A percentile compares a stretch with the other conserved stretches of the same genome.
These are phyloP conservation scores for Gossypium turneri DNA, from an alignment of 345 rosid species.

Conservation along the genomic window DNA sequence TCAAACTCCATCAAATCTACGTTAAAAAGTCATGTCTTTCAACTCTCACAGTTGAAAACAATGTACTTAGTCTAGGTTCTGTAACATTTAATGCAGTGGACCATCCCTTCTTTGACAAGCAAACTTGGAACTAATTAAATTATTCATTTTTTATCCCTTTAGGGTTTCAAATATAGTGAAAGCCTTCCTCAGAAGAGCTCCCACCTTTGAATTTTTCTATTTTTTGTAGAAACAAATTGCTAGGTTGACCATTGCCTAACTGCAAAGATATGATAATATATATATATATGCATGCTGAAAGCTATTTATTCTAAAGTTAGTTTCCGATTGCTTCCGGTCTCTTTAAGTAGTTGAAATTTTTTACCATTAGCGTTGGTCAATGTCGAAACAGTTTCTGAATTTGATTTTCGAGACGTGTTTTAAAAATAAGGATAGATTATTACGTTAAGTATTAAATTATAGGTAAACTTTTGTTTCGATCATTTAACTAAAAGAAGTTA, in stretches of 20 bases:
- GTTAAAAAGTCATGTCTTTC: conserved; percentile 1
- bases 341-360: not conserved
- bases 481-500: no score
- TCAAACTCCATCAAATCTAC: conserved; percentile 12
- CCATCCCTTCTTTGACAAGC: conserved; percentile 3
- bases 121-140: not conserved
- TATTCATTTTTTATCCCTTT: not conserved
- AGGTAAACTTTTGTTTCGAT: no score
- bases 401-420: not conserved
- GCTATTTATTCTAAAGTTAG: not conserved
- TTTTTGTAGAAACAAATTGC: not conserved
- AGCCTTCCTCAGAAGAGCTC: conserved; percentile 10
- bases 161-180: not conserved
- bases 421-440: no score
- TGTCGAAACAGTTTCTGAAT: not conserved
- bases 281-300: not conserved
- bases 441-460: no score
- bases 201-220: not conserved
- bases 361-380: not conserved
- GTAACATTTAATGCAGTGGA: conserved; percentile 11
- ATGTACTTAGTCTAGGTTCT: conserved; percentile 12
- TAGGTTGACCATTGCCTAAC: not conserved
- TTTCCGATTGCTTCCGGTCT: not conserved
- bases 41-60: not conserved
- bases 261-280: not conserved